Evolutionary conservation across 2,329 filamentous ascomycete species (phyloP), one percentile per base, ranked within the genome.

Genomic region (Curvularia sp.): DNA sequence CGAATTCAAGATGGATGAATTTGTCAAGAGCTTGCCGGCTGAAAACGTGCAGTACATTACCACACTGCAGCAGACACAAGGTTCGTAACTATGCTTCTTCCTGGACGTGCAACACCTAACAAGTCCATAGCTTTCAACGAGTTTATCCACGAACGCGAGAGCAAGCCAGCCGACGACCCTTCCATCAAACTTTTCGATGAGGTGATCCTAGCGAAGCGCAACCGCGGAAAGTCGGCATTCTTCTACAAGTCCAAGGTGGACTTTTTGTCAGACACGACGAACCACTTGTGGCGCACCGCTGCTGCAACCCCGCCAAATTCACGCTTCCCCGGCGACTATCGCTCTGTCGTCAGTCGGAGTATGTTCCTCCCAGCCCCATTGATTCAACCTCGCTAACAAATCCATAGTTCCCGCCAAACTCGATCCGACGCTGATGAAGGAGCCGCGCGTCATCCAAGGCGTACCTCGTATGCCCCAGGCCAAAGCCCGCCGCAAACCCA

Each of bases 401-500:
- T n/a, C 22, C 30, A 10, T 53, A 87, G 86, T 91, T 38, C 95
- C 95, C 5, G 88, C 91, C 7, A 93, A 91, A 71, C 84, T 99
- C 9, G 95, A 99, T 70, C 85, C 89, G 4, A 86, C 88, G 13
- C 82, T 97, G 47, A 97, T 98, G 92, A 92, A 92, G 75, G 93
- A 97, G 78, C 93, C 93, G 30, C 86, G 93, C 57, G 88, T 91
- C 62, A 94, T 97, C 39, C 92, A 96, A 75, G 93, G 93, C 35
- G 88, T 93, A n/a, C 93, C 93, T 28, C 79, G 85, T 57, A 81
- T 86, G 15, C 82, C 83, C 51, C 76, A 77, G 59, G 75, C 75
- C n/a, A 79, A 81, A 64, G 79, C 81, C 24, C 79, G 79, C 54
- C 74, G 82, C 35, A 84, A 83, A 68, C 81, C 81, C 2, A 81